Base-by-base conservation (phyloP, 2,329 filamentous ascomycete genomes). In the Amauroascus niger region DNA sequence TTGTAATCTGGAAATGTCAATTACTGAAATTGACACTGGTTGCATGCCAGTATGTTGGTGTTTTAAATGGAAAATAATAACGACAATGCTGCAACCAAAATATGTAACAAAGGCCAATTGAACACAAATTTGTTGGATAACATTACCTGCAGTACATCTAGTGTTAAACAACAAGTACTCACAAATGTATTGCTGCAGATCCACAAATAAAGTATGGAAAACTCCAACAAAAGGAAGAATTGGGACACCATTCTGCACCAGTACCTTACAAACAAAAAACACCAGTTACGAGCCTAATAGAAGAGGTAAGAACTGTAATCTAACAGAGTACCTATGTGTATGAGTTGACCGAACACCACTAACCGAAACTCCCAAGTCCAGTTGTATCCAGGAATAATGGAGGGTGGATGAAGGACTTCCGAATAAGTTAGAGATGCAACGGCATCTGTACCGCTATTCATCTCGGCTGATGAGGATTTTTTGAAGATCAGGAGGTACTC, bases 401-500 rank as follows among this genome's bases (percentile, higher is more conserved):
- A 20, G n/a, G 26, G 16, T 26, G 26, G 46, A 13, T 22, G 11
- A 30, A 45, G 13, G 13, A 30, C 8, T 2, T n/a, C 14, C 13
- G 11, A 16, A 11, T 28, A 8, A 45, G 1, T 8, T n/a, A 30
- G 14, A 13, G 13, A 18, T 45, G 6, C 24, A 16, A 18, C 24
- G n/a, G 16, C 14, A 32, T 46, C 44, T 13, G 6, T 7, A 4
- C 14, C 2, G 22, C 16, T 9, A 26, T 8, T 24, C 20, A 24
- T 24, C 11, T 30, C 13, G 14, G 14, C 4, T 40, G 11, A 28
- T 24, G 24, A 40, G 18, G 45, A 61, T 46, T 39, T 49, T 33
- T 33, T 24, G 33, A 6, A 37, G 30, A 22, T 52, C 45, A 26
- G 33, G 18, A 16, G 55, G 49, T 63, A 66, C 53, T 61, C 62